Evolutionary conservation across 768 basidiomycete species (phyloP), one percentile per base, ranked within the genome.

Genomic region (Trametes meyenii): DNA sequence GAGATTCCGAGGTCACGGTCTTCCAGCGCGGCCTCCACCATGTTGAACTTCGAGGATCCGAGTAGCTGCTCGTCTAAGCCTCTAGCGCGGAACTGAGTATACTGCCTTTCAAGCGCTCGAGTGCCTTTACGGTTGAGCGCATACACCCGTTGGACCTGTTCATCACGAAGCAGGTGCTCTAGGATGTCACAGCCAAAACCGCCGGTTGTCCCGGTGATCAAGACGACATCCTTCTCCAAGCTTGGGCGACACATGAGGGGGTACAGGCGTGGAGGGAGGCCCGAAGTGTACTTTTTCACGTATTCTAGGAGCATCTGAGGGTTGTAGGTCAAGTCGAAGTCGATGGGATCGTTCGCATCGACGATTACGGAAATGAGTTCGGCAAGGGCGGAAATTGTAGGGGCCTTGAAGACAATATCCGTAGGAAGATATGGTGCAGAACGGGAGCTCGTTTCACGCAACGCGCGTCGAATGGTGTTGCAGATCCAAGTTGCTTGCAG

Each of bases 251-350:
- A 68, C 38, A 19, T 65, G n/a, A n/a, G 39, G 35, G 50, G 7
- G 1, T 50, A 73, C 45, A 57, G 62, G 4, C 62, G 62, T 2
- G 51, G 45, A 23, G 57, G 62, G 17, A 58, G 17, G 45, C 50
- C 21, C 8, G 52, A 38, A 62, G 50, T 71, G 64, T 83, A 79
- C 64, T 77, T 79, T 19, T 72, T 72, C 43, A 81, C 76, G 71
- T 81, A 56, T 35, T 64, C 26, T 17, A 65, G 58, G 23, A 71
- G 45, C 14, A 58, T 52, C 58, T 67, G 61, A 13, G 33, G 68
- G 65, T 43, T 71, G 69, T 14, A 57, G 16, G 43, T n/a, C 5
- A 33, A 16, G 4, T 14, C 10, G 11, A n/a, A n/a, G n/a, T 50
- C 65, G 53, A 1, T 45, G 62, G 45, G 71, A 61, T 81, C 77